These are phyloP conservation scores for Trichoderma erinaceum DNA, from an alignment of 495 filamentous ascomycete genomes.

Conservation along the genomic window DNA sequence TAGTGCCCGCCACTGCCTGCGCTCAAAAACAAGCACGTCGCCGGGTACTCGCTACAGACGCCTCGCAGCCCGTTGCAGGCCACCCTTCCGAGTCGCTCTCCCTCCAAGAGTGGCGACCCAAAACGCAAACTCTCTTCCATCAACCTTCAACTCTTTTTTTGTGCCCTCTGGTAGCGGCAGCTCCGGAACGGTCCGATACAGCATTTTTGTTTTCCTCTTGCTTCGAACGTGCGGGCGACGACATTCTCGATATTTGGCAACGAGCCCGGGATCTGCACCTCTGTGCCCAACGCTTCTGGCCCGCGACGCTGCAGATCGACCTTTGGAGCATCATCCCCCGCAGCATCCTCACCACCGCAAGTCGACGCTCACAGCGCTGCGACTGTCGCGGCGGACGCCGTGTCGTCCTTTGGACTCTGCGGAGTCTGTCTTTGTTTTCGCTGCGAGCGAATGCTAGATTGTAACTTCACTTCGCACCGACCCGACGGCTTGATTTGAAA, in stretches of 20 bases:
- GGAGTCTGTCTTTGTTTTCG: conserved; percentile 6
- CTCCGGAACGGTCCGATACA: conserved; percentile 5
- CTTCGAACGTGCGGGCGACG: neutral
- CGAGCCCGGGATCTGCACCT: neutral
- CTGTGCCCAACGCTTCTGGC: neutral
- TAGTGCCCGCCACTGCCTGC: neutral
- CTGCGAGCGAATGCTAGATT: conserved; percentile 8
- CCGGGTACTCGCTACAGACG: neutral
- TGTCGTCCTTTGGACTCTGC: neutral
- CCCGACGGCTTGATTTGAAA: neutral
- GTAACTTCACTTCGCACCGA: neutral
- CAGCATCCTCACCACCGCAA: neutral
- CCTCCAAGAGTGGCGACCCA: neutral
- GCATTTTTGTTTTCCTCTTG: neutral
- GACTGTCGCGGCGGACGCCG: conserved; percentile 12
- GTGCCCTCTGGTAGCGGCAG: conserved; percentile 9
- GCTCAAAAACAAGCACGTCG: neutral
- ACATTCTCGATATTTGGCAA: neutral
- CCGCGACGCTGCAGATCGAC: neutral
- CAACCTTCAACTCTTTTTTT: neutral
- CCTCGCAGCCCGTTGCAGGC: neutral
- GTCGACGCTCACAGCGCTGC: conserved; percentile 1
- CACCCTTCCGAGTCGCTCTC: neutral
- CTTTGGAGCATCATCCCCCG: conserved; percentile 10
- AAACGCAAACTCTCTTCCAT: conserved; percentile 6